These are phyloP conservation scores for Pseudopithomyces maydicus DNA, from an alignment of 2,329 filamentous ascomycete species.

Conservation along the genomic window DNA sequence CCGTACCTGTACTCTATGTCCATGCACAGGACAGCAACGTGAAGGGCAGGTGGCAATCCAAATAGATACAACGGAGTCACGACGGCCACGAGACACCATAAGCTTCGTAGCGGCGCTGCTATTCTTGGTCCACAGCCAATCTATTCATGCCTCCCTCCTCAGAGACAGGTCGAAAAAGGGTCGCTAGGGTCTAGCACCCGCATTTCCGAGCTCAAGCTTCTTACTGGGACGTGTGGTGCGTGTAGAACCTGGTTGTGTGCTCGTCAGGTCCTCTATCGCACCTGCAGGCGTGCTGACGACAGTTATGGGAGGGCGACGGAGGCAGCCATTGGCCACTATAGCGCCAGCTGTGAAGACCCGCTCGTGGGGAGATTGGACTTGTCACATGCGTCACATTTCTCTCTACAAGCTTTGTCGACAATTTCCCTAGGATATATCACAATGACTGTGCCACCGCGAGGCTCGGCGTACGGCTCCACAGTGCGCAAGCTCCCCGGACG, in stretches of 20 bases:
- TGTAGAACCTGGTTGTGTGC: conserved; percentile 1
- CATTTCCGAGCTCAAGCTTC: conserved; percentile 37
- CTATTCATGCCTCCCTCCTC: conserved; percentile 24
- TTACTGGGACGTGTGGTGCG: conserved; percentile 17
- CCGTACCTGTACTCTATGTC: not conserved
- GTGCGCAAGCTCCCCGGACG: conserved; percentile 25
- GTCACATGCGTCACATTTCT: conserved; percentile 13
- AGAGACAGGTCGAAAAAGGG: conserved; percentile 21
- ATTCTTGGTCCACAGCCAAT: conserved; percentile 26
- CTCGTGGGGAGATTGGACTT: not conserved
- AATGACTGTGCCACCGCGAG: conserved; percentile 31
- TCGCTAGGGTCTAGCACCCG: conserved; percentile 36
- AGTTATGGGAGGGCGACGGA: not conserved
- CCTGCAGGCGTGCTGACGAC: conserved; percentile 11
- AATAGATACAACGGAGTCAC: conserved; percentile 10
- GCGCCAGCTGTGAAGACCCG: conserved; percentile 1
- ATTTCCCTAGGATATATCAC: conserved; percentile 17
- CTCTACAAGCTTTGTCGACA: conserved; percentile 13
- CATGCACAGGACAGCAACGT: not conserved
- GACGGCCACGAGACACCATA: conserved; percentile 8
- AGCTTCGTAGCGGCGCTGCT: conserved; percentile 17
- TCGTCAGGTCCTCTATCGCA: conserved; percentile 16
- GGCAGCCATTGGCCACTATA: conserved; percentile 8
- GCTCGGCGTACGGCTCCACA: conserved; percentile 34
- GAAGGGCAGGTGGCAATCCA: conserved; percentile 13